A percentile compares a stretch with the other conserved stretches of the same genome.
Conservation (phyloP, 2,329 filamentous ascomycete genomes). For the Diaporthe longicolla region DNA sequence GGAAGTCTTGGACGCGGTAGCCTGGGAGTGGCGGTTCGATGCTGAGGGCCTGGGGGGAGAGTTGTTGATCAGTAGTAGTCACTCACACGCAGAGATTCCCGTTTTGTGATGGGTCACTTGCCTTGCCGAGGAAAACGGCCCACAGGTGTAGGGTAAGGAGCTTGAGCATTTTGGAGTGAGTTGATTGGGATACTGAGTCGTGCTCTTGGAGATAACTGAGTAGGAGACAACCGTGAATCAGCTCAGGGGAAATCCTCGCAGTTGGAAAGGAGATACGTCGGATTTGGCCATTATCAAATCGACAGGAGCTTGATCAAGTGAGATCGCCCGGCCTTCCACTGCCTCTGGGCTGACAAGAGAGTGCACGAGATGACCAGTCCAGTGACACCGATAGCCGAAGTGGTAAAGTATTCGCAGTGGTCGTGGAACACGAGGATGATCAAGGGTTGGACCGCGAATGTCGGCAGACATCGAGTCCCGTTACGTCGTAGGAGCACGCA, state of each 20-base stretch:
- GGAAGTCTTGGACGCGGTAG: background rate
- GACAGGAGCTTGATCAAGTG: background rate
- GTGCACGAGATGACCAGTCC: background rate
- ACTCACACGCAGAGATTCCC: too few relatives aligned
- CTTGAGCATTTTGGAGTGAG: background rate
- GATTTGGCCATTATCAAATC: background rate
- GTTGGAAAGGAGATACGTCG: background rate
- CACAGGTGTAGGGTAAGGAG: background rate
- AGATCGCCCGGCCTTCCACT: too few relatives aligned
- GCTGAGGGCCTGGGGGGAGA: background rate
- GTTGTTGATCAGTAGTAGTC: fast-evolving
- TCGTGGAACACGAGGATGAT: background rate
- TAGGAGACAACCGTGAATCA: too few relatives aligned
- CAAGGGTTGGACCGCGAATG: background rate
- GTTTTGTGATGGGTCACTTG: background rate
- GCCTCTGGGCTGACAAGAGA: too few relatives aligned
- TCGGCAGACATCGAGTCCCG: background rate
- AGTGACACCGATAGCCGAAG: background rate
- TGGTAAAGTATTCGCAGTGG: background rate
- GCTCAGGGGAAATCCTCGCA: too few relatives aligned
- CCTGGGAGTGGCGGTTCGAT: background rate
- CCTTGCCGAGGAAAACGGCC: background rate
- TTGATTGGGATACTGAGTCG: too few relatives aligned
- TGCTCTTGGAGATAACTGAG: too few relatives aligned
- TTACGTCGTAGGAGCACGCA: too few relatives aligned